Evolutionary conservation across 1,284 basidiomycete genomes (phyloP), one percentile per base, ranked within the genome.

Genomic region (Cutaneotrichosporon sp.): DNA sequence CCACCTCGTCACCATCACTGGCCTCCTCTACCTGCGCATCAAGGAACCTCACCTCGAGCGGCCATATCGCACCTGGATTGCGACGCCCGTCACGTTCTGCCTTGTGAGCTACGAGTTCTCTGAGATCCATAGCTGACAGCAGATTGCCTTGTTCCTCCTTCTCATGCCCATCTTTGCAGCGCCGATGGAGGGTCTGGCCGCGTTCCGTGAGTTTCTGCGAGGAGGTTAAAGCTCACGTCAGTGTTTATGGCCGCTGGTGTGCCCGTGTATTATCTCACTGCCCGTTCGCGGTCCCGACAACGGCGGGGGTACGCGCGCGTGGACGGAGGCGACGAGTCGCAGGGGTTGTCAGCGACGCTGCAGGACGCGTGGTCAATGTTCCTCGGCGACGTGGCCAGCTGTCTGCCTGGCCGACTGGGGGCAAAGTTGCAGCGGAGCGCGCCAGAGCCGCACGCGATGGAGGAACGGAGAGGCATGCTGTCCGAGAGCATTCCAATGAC

Each of bases 141-240:
- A 89, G 84, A 85, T 93, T 18, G 90, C 92, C 2, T 76, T 96
- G 55, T 97, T 97, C 76, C 78, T 98, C 47, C 77, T 99, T 5
- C 85, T 88, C 64, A 97, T 98, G 90, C 93, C 93, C 3, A 81
- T 96, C 49, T 87, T 96, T 55, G 91, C 91, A 2, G 92, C 93
- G 14, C 96, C 94, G 1, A 74, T 87, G 21, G 88, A 97, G 72
- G 90, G 91, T 0, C 73, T 88, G 4, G 84, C 90, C 2, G 91
- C 91, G 2, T 80, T 93, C 55, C 84, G 90, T 92, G 62, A 59
- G 56, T 37, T 46, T 3, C 2, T 1, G 13, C 15, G 22, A 1
- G 3, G 10, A 13, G 23, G 18, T 18, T 5, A 10, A n/a, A 53
- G 45, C 52, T 54, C 7, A 40, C n/a, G 1, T 14, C 55, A 74